phyloP scores from a whole-genome alignment of 2,329 filamentous ascomycete genomes.

The Penicillium glabrum region DNA sequence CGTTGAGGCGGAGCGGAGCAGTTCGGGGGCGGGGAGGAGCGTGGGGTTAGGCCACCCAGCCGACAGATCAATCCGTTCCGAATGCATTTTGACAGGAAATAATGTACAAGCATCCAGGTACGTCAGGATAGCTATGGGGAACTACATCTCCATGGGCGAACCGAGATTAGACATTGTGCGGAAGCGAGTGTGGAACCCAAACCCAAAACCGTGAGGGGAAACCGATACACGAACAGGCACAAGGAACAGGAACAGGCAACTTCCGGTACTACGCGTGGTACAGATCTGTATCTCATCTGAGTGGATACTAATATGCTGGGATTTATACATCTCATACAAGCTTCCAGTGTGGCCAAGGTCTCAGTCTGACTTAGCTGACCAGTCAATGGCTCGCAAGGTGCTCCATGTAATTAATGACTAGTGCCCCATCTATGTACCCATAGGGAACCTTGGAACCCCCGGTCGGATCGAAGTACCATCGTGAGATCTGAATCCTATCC shows the following conservation, averaged over 20 bases:
- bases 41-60: constrained; percentile 51
- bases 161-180: constrained; percentile 10
- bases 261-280: not conserved
- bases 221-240: not conserved
- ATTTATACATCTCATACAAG: not conserved
- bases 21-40: constrained; percentile 65
- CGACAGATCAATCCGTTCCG: constrained; percentile 42
- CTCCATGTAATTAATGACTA: not conserved
- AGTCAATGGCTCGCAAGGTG: not conserved
- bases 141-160: not conserved
- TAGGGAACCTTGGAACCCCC: not conserved
- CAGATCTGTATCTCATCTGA: not conserved
- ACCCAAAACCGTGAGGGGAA: not conserved
- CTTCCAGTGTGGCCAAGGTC: not conserved
- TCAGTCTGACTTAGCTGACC: not conserved
- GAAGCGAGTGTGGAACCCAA: constrained; percentile 12
- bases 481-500: constrained; percentile 4
- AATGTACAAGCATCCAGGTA: not conserved
- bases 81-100: not conserved
- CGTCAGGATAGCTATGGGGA: not conserved
- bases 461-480: constrained; percentile 10
- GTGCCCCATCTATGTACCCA: not conserved
- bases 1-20: constrained; percentile 60
- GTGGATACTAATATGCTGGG: not conserved
- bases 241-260: not conserved